These are phyloP conservation scores for Drechslerella stenobrocha DNA, from an alignment of 2,329 filamentous ascomycete genomes.

Conservation along the genomic window DNA sequence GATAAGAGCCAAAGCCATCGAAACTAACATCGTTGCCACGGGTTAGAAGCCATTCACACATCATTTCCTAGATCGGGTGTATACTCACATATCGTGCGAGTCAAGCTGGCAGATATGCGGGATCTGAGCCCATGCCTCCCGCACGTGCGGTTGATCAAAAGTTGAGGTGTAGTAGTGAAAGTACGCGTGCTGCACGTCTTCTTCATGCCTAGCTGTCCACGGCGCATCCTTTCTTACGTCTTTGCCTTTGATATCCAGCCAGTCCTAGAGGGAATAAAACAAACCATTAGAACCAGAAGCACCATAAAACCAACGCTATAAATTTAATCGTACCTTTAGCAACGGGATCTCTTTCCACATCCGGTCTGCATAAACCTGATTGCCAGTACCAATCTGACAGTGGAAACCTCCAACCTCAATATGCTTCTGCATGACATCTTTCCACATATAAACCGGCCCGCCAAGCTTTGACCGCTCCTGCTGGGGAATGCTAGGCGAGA, in stretches of 20 bases:
- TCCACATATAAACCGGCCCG: conserved; percentile 96
- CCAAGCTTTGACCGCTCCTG: conserved; percentile 84
- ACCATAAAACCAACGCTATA: not conserved
- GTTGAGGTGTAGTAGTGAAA: conserved; percentile 99
- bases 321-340: conserved; percentile 62
- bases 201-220: conserved; percentile 93
- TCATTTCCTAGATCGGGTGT: too few relatives aligned
- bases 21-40: conserved; percentile 72
- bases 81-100: conserved; percentile 97
- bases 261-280: conserved; percentile 66
- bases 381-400: conserved; percentile 84
- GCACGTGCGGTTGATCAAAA: conserved; percentile 91
- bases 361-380: conserved; percentile 92
- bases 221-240: conserved; percentile 86
- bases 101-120: conserved; percentile 91
- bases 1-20: conserved; percentile 95
- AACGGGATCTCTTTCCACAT: conserved; percentile 95
- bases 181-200: conserved; percentile 93
- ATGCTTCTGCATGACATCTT: conserved; percentile 96
- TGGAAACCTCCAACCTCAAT: conserved; percentile 95
- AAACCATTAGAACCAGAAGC: not conserved
- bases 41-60: too few relatives aligned
- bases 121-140: conserved; percentile 96
- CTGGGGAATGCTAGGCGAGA: conserved; percentile 81
- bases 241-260: conserved; percentile 88